Evolutionary conservation across 2,329 filamentous ascomycete species (phyloP), one percentile per base, ranked within the genome.

Genomic region (Trichoderma sp.): DNA sequence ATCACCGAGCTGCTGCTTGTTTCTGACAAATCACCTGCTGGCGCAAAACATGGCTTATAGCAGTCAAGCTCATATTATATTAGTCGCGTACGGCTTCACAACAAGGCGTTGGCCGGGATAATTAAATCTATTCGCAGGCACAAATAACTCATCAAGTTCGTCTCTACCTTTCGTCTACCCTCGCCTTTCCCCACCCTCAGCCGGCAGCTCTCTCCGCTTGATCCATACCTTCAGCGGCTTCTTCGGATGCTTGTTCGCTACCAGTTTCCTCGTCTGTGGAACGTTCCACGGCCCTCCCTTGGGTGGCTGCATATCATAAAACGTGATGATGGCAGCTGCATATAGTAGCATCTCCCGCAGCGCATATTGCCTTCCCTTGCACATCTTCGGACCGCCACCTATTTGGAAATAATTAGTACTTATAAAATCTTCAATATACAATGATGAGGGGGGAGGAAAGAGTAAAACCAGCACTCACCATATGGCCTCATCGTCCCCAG

Each of bases 301-400:
- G 0, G 73, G 73, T 1, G 79, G 75, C 54, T 73, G 68, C 27
- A 81, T 74, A 22, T 80, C 77, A 65, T 80, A 81, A 29, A 80
- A 73, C 0, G 77, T 75, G 35, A 80, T 70, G 15, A 81, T 74
- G 15, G 76, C 71, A 0, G 79, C 74, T 9, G 76, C 71, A 64
- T 76, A 79, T 15, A 79, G 60, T 3, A 80, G 58, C 6, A 80
- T 73, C 64, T 80, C 78, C 35, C 76, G 74, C 15, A 75, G 25
- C 1, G 78, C 74, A 57, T 79, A 76, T 0, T 71, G 71, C 2
- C 75, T 72, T 8, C 78, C 77, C 22, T 78, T 76, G 67, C 73
- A 77, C 72, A 80, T 76, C 17, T 71, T 73, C 2, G 74, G 56
- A 5, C 77, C 73, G 13, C 74, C 76, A 15, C 76, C 79, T 81